A percentile compares a stretch with the other conserved stretches of the same genome.
phyloP scores from a whole-genome alignment of 768 basidiomycete species.

The Lactarius sanguifluus region DNA sequence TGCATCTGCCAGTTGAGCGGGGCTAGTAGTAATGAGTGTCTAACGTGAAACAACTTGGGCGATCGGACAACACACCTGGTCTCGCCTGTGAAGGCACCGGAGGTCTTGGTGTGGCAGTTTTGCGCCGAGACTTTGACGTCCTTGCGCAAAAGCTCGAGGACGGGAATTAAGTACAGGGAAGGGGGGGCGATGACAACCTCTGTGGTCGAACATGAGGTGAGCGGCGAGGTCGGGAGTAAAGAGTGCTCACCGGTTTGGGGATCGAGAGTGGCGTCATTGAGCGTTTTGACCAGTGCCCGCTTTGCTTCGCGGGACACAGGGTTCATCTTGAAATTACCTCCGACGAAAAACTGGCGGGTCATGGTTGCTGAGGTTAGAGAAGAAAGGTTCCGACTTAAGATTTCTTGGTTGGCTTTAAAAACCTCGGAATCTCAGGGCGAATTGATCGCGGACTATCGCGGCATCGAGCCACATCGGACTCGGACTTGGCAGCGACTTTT shows the following conservation, averaged over 20 bases:
- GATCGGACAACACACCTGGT: conserved; percentile 60
- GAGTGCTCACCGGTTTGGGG: conserved; percentile 60
- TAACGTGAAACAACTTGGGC: not conserved
- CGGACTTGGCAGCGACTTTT: not conserved
- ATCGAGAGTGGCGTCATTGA: conserved; percentile 83
- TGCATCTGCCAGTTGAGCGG: conserved; percentile 83
- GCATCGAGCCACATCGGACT: not conserved
- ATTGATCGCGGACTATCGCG: not conserved
- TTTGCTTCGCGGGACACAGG: conserved; percentile 65
- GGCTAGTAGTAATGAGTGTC: conserved; percentile 43
- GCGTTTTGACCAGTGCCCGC: conserved; percentile 57
- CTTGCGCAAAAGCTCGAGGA: conserved; percentile 59
- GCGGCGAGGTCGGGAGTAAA: conserved; percentile 23
- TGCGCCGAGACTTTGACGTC: conserved; percentile 85
- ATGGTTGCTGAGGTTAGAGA: conserved; percentile 37
- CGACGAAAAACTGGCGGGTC: conserved; percentile 89
- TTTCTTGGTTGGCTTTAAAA: not conserved
- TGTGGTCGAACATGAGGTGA: conserved; percentile 36
- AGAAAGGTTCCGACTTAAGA: not conserved
- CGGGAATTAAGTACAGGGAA: conserved; percentile 77
- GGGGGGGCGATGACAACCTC: conserved; percentile 96
- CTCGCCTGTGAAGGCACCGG: conserved; percentile 96
- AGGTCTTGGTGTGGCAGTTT: conserved; percentile 81
- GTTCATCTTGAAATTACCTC: conserved; percentile 99
- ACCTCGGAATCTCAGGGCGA: not conserved